Evolutionary conservation across 441 rosid genomes (phyloP).

Genomic region (Populus tomentosa): DNA sequence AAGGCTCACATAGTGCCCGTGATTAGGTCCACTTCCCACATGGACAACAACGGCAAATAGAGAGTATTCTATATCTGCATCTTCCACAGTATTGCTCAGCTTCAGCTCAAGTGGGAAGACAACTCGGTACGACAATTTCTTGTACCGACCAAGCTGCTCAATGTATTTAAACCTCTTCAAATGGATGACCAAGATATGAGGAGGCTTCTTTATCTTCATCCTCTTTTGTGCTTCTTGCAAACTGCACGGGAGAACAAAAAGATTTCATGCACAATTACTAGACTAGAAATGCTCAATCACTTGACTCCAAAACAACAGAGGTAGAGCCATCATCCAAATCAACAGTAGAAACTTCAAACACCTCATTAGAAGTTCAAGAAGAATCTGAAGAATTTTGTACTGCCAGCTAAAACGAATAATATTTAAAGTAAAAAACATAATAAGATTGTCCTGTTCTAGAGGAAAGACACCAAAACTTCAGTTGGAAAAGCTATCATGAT

Average conservation of each 20-base stretch:
- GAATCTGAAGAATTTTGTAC: not conserved
- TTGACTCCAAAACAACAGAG: not conserved
- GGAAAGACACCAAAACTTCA: not conserved
- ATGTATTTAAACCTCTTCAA: constrained; percentile 88
- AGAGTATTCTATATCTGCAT: constrained; percentile 77
- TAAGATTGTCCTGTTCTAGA: not conserved
- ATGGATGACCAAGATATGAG: constrained; percentile 79
- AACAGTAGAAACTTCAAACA: not conserved
- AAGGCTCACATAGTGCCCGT: constrained; percentile 92
- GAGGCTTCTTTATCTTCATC: constrained; percentile 96
- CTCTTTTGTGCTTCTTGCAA: constrained; percentile 96
- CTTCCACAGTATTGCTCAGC: constrained; percentile 86
- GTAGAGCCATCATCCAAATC: not conserved
- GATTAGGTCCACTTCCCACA: constrained; percentile 94
- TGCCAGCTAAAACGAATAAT: not conserved
- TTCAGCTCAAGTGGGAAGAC: constrained; percentile 87
- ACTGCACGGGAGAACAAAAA: constrained; percentile 34
- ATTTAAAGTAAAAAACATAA: not conserved
- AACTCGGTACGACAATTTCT: constrained; percentile 80
- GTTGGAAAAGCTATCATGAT: not conserved
- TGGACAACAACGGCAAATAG: constrained; percentile 94
- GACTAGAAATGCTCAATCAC: not conserved
- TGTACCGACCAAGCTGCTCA: constrained; percentile 82
- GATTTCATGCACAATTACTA: too few species aligned
- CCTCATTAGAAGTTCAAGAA: not conserved